These are phyloP conservation scores for Aureobasidium melanogenum DNA, from an alignment of 2,329 filamentous ascomycete genomes.

Conservation along the genomic window DNA sequence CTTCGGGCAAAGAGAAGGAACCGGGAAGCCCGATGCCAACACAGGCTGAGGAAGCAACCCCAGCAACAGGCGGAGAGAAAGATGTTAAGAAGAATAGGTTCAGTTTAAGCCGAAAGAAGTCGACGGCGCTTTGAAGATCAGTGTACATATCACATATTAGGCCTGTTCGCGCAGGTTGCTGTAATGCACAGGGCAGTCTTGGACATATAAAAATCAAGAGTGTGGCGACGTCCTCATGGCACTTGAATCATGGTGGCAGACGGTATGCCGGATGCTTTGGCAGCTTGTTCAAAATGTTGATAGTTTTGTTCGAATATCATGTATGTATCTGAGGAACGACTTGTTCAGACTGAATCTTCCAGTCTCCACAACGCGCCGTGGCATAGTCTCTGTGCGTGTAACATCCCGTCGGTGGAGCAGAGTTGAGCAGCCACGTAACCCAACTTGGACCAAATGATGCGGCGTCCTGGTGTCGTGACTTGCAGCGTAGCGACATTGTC, in stretches of 20 bases:
- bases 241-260: not conserved
- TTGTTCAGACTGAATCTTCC: not conserved
- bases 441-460: not conserved
- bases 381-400: not conserved
- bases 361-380: not conserved
- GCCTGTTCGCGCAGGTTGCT: not conserved
- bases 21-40: constrained; percentile 25
- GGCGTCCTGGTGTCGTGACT: too few relatives aligned
- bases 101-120: constrained; percentile 65
- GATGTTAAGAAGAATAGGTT: constrained; percentile 53
- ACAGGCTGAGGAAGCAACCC: constrained; percentile 13
- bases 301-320: constrained; percentile 3
- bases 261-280: not conserved
- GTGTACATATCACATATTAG: constrained; percentile 3
- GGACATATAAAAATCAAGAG: constrained; percentile 5
- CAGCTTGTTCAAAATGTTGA: not conserved
- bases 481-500: not conserved
- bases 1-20: constrained; percentile 41
- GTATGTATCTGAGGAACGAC: not conserved
- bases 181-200: not conserved
- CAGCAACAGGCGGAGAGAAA: constrained; percentile 18
- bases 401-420: not conserved
- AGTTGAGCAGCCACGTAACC: not conserved
- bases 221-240: not conserved
- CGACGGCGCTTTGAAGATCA: not conserved